These are phyloP conservation scores for Croton laevigatus DNA, from an alignment of 441 rosid genomes.

Conservation along the genomic window DNA sequence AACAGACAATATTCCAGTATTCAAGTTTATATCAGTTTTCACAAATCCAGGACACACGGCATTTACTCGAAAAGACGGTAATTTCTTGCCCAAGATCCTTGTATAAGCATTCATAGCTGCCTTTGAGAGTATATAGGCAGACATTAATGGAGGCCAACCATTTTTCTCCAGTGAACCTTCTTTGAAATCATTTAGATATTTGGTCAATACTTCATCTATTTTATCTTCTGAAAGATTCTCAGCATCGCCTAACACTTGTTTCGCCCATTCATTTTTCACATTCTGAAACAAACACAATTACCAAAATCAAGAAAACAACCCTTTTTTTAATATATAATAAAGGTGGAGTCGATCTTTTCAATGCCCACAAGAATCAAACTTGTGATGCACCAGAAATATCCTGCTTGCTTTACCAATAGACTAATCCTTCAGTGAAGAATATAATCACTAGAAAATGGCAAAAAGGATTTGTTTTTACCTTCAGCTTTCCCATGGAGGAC, in stretches of 20 bases:
- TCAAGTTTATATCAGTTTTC: conserved; percentile 26
- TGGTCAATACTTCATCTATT: conserved; percentile 15
- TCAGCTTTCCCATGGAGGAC: not conserved
- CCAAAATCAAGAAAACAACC: not conserved
- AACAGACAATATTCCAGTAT: conserved; percentile 12
- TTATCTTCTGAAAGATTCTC: conserved; percentile 28
- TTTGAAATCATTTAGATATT: conserved; percentile 15
- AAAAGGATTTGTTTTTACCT: conserved; percentile 15
- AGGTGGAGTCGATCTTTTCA: too few species aligned
- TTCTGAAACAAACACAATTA: not conserved
- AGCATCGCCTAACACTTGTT: conserved; percentile 13
- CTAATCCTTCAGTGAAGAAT: too few species aligned
- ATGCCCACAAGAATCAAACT: too few species aligned
- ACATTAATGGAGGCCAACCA: conserved; percentile 30
- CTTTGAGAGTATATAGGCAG: conserved; percentile 33
- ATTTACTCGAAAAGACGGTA: conserved; percentile 24
- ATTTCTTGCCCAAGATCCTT: conserved; percentile 32
- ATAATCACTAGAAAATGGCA: not conserved
- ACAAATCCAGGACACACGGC: conserved; percentile 32
- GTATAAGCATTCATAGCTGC: conserved; percentile 38
- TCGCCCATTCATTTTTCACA: conserved; percentile 23
- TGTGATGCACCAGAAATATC: too few species aligned
- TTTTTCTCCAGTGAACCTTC: conserved; percentile 26
- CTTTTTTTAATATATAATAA: too few species aligned
- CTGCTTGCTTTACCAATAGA: too few species aligned